Evolutionary conservation across 2,329 filamentous ascomycete species (phyloP), one percentile per base, ranked within the genome.

Genomic region (Talaromyces atroroseus): DNA sequence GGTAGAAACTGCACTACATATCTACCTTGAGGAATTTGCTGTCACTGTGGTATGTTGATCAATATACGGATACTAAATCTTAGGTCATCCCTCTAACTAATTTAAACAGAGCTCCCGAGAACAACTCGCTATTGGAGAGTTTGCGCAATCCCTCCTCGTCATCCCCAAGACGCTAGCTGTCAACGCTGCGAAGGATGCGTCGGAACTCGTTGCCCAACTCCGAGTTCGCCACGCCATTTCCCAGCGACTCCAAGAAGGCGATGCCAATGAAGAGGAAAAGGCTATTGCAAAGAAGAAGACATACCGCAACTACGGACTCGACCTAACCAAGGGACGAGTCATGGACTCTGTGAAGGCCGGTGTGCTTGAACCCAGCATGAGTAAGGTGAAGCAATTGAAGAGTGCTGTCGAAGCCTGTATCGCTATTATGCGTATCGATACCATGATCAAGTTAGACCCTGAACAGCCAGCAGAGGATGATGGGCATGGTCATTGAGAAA

Each of bases 361-460:
- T 69, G 92, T 99, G 60, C 75, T 99, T 69, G 94, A 99, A 80
- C 94, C 94, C 32, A 95, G 89, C 76, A 91, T 99, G 80, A 96
- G 92, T 83, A 99, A 99, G 82, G 84, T 99, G 64, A 88, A 92
- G 76, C 94, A 97, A 80, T 80, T 99, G 70, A 99, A 99, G 87
- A 95, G 89, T 76, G 94, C 94, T 26, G 94, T 99, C 50, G 94
- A 99, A 78, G 94, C 94, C 55, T 97, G 94, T 75, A 95, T 99
- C 75, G 89, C 91, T 70, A 97, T 99, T 73, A 97, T 99, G 94
- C 85, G 94, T 68, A 99, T 99, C 71, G 94, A 99, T 79, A 97
- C 94, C 63, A 81, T 99, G 76, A 97, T 99, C 78, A 95, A 95
- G 80, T 79, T 99, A 74, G 94, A 99, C 80, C 92, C 92, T 18